A percentile compares a stretch with the other conserved stretches of the same genome.
Evolutionary conservation across 345 rosid genomes (phyloP).

Genomic region (Limnanthes douglasii): DNA sequence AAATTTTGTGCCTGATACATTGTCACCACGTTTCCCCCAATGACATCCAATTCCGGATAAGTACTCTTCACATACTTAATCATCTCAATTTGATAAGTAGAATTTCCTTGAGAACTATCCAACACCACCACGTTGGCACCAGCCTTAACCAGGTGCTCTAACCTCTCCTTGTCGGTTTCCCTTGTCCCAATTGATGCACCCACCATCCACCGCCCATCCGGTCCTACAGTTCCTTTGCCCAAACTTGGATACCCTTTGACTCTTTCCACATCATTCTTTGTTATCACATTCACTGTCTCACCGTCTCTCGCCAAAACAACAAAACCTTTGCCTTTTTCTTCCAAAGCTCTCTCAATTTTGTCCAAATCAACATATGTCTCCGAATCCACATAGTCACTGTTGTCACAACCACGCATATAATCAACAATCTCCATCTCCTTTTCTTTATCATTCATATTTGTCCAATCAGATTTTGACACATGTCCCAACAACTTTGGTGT

Average conservation of each 20-base stretch:
- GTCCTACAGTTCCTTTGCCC: slow-evolving; percentile 48
- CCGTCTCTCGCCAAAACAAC: slow-evolving; percentile 43
- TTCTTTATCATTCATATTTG: slow-evolving; percentile 15
- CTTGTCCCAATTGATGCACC: slow-evolving; percentile 84
- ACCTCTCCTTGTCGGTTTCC: slow-evolving; percentile 65
- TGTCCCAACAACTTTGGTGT: slow-evolving; percentile 44
- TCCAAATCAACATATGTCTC: slow-evolving; percentile 40
- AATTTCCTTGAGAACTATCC: slow-evolving; percentile 94
- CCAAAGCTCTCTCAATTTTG: slow-evolving; percentile 26
- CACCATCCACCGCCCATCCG: slow-evolving; percentile 81
- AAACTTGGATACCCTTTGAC: slow-evolving; percentile 58
- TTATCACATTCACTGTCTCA: slow-evolving; percentile 48
- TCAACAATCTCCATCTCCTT: slow-evolving; percentile 42
- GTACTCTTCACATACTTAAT: slow-evolving; percentile 47
- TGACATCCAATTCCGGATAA: slow-evolving; percentile 67
- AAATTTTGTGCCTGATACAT: slow-evolving; percentile 72
- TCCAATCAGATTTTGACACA: slow-evolving; percentile 44
- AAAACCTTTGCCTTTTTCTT: slow-evolving; percentile 30
- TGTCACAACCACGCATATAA: slow-evolving; percentile 34
- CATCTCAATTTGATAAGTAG: slow-evolving; percentile 80
- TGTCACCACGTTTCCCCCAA: slow-evolving; percentile 91
- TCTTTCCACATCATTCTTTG: slow-evolving; percentile 57
- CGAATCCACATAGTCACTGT: slow-evolving; percentile 21
- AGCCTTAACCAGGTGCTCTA: slow-evolving; percentile 59
- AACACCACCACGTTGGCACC: slow-evolving; percentile 58